Percentiles rank a stretch among this genome's conserved stretches.
Evolutionary conservation across 441 rosid species (phyloP).

Genomic region (Bocquillonia castaneifolia): DNA sequence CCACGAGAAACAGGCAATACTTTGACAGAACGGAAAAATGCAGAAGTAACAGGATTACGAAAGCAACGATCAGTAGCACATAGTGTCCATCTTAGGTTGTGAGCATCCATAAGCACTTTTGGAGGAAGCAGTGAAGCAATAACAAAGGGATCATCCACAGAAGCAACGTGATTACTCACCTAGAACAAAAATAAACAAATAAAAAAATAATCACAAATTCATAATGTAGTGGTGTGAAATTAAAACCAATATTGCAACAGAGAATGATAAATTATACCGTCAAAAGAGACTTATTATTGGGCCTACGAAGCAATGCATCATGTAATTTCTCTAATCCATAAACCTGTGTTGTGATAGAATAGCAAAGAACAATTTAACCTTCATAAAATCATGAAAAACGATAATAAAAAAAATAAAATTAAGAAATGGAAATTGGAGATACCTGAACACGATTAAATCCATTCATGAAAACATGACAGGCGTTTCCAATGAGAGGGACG

Average conservation of each 20-base stretch:
- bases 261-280: slow-evolving; percentile 49
- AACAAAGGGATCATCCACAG: slow-evolving; percentile 85
- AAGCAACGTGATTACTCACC: slow-evolving; percentile 98
- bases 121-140: slow-evolving; percentile 90
- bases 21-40: slow-evolving; percentile 76
- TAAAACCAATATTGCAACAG: not conserved
- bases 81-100: slow-evolving; percentile 86
- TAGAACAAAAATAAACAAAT: slow-evolving; percentile 20
- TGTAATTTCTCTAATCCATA: slow-evolving; percentile 85
- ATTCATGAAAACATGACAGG: slow-evolving; percentile 92
- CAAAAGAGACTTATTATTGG: slow-evolving; percentile 63
- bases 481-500: slow-evolving; percentile 80
- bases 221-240: no score
- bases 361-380: slow-evolving; percentile 2
- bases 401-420: not conserved
- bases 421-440: slow-evolving; percentile 5
- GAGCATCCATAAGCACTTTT: slow-evolving; percentile 65
- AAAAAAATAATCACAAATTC: no score
- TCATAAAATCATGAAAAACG: not conserved
- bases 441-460: slow-evolving; percentile 93
- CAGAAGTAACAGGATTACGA: slow-evolving; percentile 78
- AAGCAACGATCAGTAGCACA: slow-evolving; percentile 93
- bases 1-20: slow-evolving; percentile 92
- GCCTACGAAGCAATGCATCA: slow-evolving; percentile 70
- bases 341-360: slow-evolving; percentile 47